Evolutionary conservation across 768 basidiomycete genomes (phyloP).

Genomic region (Suillus alpinus): DNA sequence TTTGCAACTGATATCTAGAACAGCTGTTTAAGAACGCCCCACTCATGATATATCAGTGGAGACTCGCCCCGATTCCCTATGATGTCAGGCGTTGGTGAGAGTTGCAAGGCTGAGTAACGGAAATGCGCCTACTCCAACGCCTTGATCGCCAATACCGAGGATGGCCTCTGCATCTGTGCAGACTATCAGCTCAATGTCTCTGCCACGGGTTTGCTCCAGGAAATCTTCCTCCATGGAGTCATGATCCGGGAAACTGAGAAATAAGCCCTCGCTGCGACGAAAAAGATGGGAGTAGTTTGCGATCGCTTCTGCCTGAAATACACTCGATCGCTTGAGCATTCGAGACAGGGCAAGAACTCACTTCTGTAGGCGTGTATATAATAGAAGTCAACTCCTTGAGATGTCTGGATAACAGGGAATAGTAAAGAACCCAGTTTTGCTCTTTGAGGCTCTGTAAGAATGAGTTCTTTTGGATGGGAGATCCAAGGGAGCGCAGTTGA

Average conservation of each 20-base stretch:
- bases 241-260: conserved; percentile 56
- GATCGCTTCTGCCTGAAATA: conserved; percentile 70
- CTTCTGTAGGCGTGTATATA: conserved; percentile 83
- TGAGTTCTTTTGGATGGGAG: conserved; percentile 60
- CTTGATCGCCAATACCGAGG: conserved; percentile 72
- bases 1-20: conserved; percentile 72
- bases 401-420: conserved; percentile 56
- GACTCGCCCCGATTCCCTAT: conserved; percentile 51
- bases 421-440: conserved; percentile 84
- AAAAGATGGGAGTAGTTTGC: conserved; percentile 83
- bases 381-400: conserved; percentile 59
- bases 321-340: background rate
- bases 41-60: background rate
- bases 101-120: conserved; percentile 21
- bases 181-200: conserved; percentile 74
- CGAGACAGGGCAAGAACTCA: conserved; percentile 25
- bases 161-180: conserved; percentile 86
- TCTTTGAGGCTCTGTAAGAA: conserved; percentile 75
- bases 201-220: conserved; percentile 59
- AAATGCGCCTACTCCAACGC: conserved; percentile 55
- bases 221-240: conserved; percentile 77
- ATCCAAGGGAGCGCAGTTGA: conserved; percentile 44
- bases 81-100: background rate
- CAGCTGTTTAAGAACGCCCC: background rate
- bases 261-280: conserved; percentile 75